These are phyloP conservation scores for Zea mays DNA, from an alignment of 176 grass and related monocot genomes.

Conservation along the genomic window DNA sequence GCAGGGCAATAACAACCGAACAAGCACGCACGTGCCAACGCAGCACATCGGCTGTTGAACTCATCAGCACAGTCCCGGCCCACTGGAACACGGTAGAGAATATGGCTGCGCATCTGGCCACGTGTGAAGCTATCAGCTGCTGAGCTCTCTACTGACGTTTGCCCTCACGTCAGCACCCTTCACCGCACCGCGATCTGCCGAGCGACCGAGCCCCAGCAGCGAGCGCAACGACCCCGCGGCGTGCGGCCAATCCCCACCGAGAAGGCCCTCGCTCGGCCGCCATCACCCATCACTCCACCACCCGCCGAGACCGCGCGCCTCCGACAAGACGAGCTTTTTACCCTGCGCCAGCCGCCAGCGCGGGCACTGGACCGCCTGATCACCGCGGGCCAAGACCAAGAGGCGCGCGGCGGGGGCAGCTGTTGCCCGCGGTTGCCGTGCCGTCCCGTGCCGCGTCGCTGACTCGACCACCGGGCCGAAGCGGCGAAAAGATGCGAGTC, in stretches of 20 bases:
- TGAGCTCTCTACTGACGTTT: neutral
- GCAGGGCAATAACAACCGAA: neutral
- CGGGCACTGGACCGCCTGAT: neutral
- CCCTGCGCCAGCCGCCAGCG: neutral
- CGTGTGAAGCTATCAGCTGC: neutral
- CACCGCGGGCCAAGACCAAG: neutral
- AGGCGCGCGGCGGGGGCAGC: neutral
- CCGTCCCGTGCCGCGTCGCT: constrained; percentile 27
- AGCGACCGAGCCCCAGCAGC: neutral
- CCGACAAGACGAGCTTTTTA: neutral
- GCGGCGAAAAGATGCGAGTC: constrained; percentile 27
- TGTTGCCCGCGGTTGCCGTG: constrained; percentile 2
- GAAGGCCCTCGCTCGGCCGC: neutral
- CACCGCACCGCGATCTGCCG: constrained; percentile 10
- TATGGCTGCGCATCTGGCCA: neutral
- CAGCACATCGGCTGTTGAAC: neutral
- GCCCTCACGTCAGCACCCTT: constrained; percentile 28
- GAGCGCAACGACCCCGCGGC: neutral
- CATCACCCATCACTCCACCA: neutral
- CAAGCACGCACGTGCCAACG: neutral
- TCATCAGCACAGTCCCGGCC: neutral
- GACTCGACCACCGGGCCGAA: neutral
- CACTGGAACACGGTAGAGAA: neutral
- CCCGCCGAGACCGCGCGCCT: neutral
- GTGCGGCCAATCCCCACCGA: neutral